Evolutionary conservation across 2,329 filamentous ascomycete genomes (phyloP).

Genomic region (Colletotrichum sojae): DNA sequence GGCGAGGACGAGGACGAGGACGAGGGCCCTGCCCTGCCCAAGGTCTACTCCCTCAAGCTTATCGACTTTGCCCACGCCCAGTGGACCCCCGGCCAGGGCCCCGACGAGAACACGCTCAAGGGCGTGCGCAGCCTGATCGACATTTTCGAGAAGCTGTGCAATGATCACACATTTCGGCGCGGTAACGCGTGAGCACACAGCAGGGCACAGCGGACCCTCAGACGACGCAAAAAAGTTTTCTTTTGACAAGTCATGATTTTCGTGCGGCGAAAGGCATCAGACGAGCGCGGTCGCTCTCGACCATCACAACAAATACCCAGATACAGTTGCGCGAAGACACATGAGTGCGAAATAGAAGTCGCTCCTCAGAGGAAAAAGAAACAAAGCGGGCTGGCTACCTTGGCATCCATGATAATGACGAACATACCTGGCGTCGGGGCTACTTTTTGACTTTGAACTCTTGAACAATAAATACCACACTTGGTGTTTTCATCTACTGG

Average conservation of each 20-base stretch:
- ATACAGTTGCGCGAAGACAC: constrained; percentile 23
- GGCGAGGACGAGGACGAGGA: constrained; percentile 52
- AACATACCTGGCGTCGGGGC: constrained; percentile 36
- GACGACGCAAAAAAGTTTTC: constrained; percentile 13
- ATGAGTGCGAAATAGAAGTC: constrained; percentile 35
- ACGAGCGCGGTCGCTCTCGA: constrained; percentile 28
- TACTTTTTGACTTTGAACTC: neutral
- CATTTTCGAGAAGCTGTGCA: constrained; percentile 78
- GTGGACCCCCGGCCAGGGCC: constrained; percentile 85
- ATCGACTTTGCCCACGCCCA: constrained; percentile 97
- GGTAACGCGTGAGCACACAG: constrained; percentile 10
- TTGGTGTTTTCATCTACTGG: too few relatives aligned
- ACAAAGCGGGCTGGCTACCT: constrained; percentile 20
- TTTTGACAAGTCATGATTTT: constrained; percentile 28
- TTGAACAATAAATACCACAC: constrained; percentile 22
- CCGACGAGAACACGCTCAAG: constrained; percentile 85
- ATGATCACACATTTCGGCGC: constrained; percentile 34
- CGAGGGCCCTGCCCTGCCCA: constrained; percentile 66
- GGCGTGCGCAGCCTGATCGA: constrained; percentile 80
- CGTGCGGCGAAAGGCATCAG: constrained; percentile 25
- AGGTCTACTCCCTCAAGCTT: constrained; percentile 84
- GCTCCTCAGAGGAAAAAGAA: constrained; percentile 25
- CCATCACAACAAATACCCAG: constrained; percentile 30
- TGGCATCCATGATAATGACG: constrained; percentile 39
- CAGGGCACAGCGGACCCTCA: constrained; percentile 8